Evolutionary conservation across 2,329 filamentous ascomycete genomes (phyloP), one percentile per base, ranked within the genome.

Genomic region (Paecilomyces dactylethromorphus): DNA sequence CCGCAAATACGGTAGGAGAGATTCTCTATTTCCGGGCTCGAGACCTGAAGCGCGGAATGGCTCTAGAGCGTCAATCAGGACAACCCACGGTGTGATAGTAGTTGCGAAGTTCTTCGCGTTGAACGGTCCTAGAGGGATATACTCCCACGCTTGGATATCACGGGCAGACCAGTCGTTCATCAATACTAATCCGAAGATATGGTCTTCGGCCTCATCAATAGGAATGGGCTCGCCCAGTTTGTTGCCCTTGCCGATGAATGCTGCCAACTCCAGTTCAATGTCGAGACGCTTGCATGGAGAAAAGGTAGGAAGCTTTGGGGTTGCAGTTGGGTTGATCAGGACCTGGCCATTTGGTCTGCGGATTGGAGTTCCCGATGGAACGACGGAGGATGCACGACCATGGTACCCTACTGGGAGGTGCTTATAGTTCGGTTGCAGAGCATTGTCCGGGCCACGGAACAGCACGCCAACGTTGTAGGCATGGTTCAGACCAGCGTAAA

Each of bases 101-200:
- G 89, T 90, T 3, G 82, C 88, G 68, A 94, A 93, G 72, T 92
- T 93, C 82, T 95, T 94, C 24, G 85, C 81, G 62, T 90, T 92
- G 76, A 94, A 93, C 0, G 90, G 90, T 0, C 91, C 91, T 7
- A 93, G 76, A 0, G 91, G 91, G 8, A 92, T 82, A 65, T 92
- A 92, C 73, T 95, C 91, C 89, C 89, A 94, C 0, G 83, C 83
- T 70, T 95, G 91, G 55, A 94, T 87, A 66, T 94, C 90, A 62
- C 90, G 80, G 3, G 90, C 90, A 57, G 87, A 91, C 91, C 91
- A 95, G 74, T 95, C 91, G 66, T 95, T 95, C 80, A 95, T 83
- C 59, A 95, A 75, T 0, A 94, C 90, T 26, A 91, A 81, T 13
- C 91, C 91, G 68, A 94, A 94, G 29, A 95, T 81, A 66, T 86